phyloP scores from a whole-genome alignment of 768 basidiomycete species.

The Trametes punicea region DNA sequence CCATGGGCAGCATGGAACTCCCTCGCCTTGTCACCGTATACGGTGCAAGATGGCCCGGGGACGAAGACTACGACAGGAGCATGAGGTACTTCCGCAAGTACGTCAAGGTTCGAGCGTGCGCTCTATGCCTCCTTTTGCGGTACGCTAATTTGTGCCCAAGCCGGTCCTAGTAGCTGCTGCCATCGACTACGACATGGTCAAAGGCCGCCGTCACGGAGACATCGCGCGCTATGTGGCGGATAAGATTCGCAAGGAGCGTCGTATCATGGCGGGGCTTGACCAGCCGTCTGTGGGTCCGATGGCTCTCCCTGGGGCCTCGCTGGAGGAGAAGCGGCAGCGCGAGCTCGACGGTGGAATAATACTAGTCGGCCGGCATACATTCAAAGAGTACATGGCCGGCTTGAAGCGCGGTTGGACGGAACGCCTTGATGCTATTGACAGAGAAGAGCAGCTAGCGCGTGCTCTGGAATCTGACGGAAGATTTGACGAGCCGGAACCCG shows the following conservation, averaged over 20 bases:
- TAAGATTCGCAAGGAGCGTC: conserved; percentile 66
- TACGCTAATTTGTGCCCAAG: conserved; percentile 42
- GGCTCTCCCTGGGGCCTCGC: conserved; percentile 50
- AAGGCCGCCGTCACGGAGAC: conserved; percentile 83
- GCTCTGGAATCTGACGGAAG: conserved; percentile 67
- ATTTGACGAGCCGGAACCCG: conserved; percentile 65
- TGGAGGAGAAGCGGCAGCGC: conserved; percentile 48
- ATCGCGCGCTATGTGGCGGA: conserved; percentile 74
- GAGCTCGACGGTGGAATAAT: conserved; percentile 82
- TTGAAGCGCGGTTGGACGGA: conserved; percentile 82
- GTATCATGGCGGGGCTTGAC: conserved; percentile 64
- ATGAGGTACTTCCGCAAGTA: conserved; percentile 93
- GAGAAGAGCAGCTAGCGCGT: conserved; percentile 66
- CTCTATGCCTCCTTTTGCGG: conserved; percentile 17
- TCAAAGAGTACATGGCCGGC: conserved; percentile 95
- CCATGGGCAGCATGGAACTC: conserved; percentile 57
- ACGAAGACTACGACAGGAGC: conserved; percentile 84
- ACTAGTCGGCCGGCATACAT: conserved; percentile 81
- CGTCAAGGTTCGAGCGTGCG: conserved; percentile 71
- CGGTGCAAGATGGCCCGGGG: conserved; percentile 89
- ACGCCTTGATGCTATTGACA: conserved; percentile 60
- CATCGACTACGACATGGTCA: conserved; percentile 83
- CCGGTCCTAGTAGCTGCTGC: conserved; percentile 93
- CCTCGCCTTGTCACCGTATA: conserved; percentile 84
- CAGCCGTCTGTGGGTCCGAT: conserved; percentile 39